A percentile compares a stretch with the other conserved stretches of the same genome.
These are phyloP conservation scores for Aspergillus coremiiformis DNA, from an alignment of 495 filamentous ascomycete species.

Conservation along the genomic window DNA sequence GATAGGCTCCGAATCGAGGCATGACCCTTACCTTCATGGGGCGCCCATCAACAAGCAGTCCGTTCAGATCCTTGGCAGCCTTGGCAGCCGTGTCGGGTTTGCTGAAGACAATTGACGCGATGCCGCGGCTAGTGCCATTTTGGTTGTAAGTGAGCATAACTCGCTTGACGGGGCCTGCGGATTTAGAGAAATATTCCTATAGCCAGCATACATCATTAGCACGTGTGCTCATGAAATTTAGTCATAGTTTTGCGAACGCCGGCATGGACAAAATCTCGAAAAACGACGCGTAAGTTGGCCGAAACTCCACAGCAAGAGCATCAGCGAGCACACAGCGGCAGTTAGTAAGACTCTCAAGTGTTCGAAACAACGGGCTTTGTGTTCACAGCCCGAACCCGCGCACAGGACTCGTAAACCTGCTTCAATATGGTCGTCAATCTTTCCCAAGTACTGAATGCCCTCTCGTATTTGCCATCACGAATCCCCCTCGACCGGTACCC, in stretches of 20 bases:
- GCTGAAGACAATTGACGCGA: conserved; percentile 72
- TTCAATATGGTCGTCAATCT: neutral
- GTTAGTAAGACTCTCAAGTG: conserved; percentile 34
- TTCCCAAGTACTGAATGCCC: neutral
- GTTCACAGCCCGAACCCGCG: neutral
- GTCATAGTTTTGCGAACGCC: conserved; percentile 5
- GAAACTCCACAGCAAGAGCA: conserved; percentile 39
- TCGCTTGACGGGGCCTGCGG: conserved; percentile 82
- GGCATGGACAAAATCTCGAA: conserved; percentile 21
- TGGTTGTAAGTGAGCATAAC: conserved; percentile 87
- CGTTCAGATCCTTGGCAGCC: conserved; percentile 75
- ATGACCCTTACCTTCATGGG: conserved; percentile 70
- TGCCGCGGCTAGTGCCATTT: conserved; percentile 82
- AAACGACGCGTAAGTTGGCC: conserved; percentile 18
- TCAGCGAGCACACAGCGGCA: conserved; percentile 65
- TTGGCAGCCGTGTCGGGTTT: conserved; percentile 71
- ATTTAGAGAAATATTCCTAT: conserved; percentile 94
- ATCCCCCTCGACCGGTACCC: neutral
- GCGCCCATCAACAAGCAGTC: conserved; percentile 76
- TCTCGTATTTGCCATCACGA: neutral
- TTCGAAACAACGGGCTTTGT: neutral
- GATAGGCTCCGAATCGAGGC: too few species aligned
- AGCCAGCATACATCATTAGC: conserved; percentile 36
- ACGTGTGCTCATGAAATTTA: conserved; percentile 24
- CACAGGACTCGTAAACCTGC: neutral